Conservation (phyloP, 768 basidiomycete genomes). For the Tricholoma furcatifolium region DNA sequence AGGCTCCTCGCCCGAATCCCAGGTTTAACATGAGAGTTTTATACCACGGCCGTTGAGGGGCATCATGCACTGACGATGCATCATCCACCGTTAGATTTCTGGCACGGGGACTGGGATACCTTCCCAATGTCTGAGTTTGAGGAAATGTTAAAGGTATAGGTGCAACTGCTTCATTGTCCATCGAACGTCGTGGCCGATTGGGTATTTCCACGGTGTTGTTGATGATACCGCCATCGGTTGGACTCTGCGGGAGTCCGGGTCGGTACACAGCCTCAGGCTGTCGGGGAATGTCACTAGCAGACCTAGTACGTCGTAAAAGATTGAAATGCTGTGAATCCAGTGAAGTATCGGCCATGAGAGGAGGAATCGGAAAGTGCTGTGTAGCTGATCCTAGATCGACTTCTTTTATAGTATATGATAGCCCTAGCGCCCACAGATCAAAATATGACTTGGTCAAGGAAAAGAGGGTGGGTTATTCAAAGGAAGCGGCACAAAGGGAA, state of each 20-base stretch:
- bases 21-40: conserved; percentile 36
- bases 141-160: neutral
- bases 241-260: conserved; percentile 18
- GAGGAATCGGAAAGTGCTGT: neutral
- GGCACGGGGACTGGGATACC: conserved; percentile 3
- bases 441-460: too few species aligned
- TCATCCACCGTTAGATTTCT: neutral
- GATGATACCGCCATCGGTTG: conserved; percentile 15
- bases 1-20: conserved; percentile 54
- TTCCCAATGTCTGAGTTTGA: conserved; percentile 11
- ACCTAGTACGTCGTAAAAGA: conserved; percentile 35
- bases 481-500: too few species aligned
- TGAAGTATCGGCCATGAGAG: conserved; percentile 4
- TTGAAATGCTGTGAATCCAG: conserved; percentile 22
- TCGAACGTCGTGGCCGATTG: neutral
- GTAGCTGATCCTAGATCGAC: neutral
- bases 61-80: conserved; percentile 2
- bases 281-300: conserved; percentile 37
- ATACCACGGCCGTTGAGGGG: conserved; percentile 24
- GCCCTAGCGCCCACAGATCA: too few species aligned
- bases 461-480: too few species aligned
- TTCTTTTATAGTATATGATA: conserved; percentile 4
- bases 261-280: conserved; percentile 23
- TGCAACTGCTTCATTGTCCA: neutral
- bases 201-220: neutral